Conservation (phyloP, 257 asterid genomes). For the Nicotiana benthamiana region DNA sequence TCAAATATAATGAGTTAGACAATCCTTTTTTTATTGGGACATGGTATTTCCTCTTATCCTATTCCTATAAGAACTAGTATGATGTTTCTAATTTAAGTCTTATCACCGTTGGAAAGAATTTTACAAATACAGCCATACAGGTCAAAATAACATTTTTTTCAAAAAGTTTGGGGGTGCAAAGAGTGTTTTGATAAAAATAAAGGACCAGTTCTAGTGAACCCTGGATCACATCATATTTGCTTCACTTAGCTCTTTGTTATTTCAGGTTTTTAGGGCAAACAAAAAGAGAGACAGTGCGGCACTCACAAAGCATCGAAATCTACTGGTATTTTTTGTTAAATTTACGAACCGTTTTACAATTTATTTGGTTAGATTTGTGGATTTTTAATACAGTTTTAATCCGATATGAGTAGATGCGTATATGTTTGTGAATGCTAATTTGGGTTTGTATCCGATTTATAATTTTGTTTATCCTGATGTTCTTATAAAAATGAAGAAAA, state of each 20-base stretch:
- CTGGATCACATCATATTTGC: background rate
- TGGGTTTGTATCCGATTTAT: background rate
- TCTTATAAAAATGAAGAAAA: no score
- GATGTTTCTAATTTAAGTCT: no score
- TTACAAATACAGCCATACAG: background rate
- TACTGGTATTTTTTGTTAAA: background rate
- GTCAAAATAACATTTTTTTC: background rate
- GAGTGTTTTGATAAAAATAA: background rate
- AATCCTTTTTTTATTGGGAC: no score
- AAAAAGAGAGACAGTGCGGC: background rate
- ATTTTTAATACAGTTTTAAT: background rate
- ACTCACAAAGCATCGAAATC: background rate
- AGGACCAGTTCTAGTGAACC: background rate
- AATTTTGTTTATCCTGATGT: no score
- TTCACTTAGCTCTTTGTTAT: background rate
- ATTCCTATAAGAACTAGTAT: no score
- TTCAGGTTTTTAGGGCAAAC: background rate
- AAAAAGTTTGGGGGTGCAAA: background rate
- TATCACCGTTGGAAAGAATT: background rate
- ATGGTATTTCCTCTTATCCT: no score
- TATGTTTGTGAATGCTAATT: background rate
- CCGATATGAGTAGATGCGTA: background rate
- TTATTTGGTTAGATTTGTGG: background rate
- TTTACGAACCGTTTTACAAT: background rate
- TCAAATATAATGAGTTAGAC: no score